Base-by-base conservation (phyloP, 371 early-diverging fungal genomes). In the Mucor velutinosus region DNA sequence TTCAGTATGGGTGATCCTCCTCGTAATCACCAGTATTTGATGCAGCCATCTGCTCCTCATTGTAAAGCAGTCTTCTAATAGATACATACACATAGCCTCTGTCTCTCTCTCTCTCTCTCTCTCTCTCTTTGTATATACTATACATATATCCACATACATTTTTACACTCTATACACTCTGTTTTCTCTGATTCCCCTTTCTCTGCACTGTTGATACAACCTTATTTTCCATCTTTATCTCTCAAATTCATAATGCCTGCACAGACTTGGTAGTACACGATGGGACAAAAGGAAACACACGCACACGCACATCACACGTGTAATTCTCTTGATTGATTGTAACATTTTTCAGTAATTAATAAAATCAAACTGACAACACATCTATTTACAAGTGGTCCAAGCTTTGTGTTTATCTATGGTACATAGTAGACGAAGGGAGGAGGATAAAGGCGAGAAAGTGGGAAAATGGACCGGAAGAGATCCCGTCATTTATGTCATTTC, bases 1-100 rank as follows among this genome's bases (percentile, higher is more conserved):
- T 64, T 60, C 32, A 67, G 72, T 19, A 65, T 72, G 8, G 72
- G 58, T n/a, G 60, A 67, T 32, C 39, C 49, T 49, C 47, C 58
- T 35, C 65, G 70, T 27, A 62, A 71, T 15, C 33, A 60, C 21
- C 51, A 47, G 21, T 59, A 47, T 57, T 51, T 69, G 29, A 25
- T 57, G 51, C 60, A 69, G 19, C 56, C 57, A 23, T n/a, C 29
- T 29, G 32, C 39, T 19, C 25, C 25, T 51, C 21, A 51, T 25
- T 57, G 58, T 58, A 66, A 67, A 43, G 49, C 57, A 45, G 51
- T 71, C 43, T 65, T 55, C 41, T 71, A 53, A 62, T 39, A 45
- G 47, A 47, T 37, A 56, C 30, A 55, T 30, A 51, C 21, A 51
- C 8, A 7, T 23, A n/a, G 7, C 25, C 23, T 21, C 29, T 56